Base-by-base conservation (phyloP, 2,329 filamentous ascomycete genomes). In the Botrytis byssoidea region DNA sequence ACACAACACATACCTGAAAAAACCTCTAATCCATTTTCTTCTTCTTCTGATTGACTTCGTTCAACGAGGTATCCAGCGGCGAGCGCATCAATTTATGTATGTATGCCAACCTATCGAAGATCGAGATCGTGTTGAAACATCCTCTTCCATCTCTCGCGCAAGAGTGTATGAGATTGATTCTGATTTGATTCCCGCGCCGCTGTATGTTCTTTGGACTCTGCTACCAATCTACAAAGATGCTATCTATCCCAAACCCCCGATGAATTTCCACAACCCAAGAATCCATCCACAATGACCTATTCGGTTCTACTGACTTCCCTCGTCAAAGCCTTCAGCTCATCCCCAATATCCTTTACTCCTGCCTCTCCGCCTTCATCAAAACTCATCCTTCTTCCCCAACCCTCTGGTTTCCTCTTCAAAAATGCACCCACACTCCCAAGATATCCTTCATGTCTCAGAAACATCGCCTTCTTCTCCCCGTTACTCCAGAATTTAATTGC, bases 401-500 rank as follows among this genome's bases (percentile, higher is more conserved):
- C 97, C 75, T 88, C 88, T 0, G 95, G 95, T 83, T 97, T 94
- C 64, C 94, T 86, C 84, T 95, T 97, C 74, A 99, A 85, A 81
- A 99, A 99, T 0, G 96, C 96, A 1, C 96, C 96, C 0, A 98
- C 96, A 32, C 94, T 90, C 16, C 96, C 96, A 0, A 99, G 88
- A 81, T 98, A 99, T 40, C 96, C 96, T 83, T 99, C 96, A 80
- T 99, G 96, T 9, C 96, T 88, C 74, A 99, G 82, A 82, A 99
- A 99, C 82, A 97, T 98, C 0, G 96, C 96, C 83, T 98, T 94
- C 83, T 97, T 98, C 80, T 91, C 87, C 60, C 95, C 95, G 81
- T 96, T 94, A 77, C 92, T 94, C 96, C 96, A 99, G 84, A 98
- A 99, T 78, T 94, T 94, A 84, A 99, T 98, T 81, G 95, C 96